phyloP scores from a whole-genome alignment of 345 rosid species.

The Corymbia maculata region DNA sequence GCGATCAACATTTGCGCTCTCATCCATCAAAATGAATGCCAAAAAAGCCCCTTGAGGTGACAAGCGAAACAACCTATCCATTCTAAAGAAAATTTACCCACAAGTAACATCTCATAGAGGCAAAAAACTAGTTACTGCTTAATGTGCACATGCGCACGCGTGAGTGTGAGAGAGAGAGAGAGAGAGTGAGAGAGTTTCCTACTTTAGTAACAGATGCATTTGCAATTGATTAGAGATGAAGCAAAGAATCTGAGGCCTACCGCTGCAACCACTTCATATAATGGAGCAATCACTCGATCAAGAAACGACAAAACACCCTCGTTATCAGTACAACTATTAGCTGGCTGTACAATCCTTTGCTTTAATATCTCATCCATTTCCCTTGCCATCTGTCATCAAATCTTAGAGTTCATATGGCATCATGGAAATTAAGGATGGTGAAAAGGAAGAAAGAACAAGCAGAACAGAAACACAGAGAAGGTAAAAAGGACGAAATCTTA shows the following conservation, averaged over 20 bases:
- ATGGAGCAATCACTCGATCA: constrained; percentile 68
- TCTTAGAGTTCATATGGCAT: background rate
- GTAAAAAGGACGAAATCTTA: constrained; percentile 5
- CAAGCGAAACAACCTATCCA: background rate
- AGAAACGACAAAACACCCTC: constrained; percentile 56
- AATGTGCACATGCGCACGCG: background rate
- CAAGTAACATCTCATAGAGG: background rate
- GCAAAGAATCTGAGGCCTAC: constrained; percentile 30
- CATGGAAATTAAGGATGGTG: background rate
- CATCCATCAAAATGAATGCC: background rate
- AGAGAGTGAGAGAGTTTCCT: background rate
- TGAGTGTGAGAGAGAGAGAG: background rate
- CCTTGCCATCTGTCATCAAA: constrained; percentile 63
- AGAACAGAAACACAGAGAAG: background rate
- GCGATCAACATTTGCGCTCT: background rate
- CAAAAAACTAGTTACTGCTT: background rate
- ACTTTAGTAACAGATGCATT: background rate
- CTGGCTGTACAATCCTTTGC: constrained; percentile 65
- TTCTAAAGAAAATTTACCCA: background rate
- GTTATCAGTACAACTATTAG: constrained; percentile 65
- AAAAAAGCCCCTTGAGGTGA: background rate
- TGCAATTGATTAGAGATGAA: background rate
- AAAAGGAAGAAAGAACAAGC: background rate
- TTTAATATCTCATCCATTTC: constrained; percentile 85
- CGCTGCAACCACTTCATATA: constrained; percentile 78